These are phyloP conservation scores for Paramecium tetraurelia DNA, from an alignment of 73 alveolate genomes.

Conservation along the genomic window DNA sequence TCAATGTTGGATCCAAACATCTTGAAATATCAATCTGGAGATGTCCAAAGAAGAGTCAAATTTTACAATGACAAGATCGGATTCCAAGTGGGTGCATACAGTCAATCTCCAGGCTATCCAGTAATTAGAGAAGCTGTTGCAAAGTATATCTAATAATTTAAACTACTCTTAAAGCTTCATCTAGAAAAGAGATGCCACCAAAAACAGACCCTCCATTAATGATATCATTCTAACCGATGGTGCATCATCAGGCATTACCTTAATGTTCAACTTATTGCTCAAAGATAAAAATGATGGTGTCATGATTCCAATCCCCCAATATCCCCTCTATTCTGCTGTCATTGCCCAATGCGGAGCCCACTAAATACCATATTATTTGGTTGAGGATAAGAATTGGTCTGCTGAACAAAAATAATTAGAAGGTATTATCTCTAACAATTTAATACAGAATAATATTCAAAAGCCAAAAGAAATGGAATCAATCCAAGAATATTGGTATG, in stretches of 20 bases:
- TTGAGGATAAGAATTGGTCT: slow-evolving; percentile 91
- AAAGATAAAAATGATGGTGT: slow-evolving; percentile 72
- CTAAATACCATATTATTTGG: slow-evolving; percentile 86
- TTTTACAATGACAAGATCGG: background rate
- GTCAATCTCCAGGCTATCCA: slow-evolving; percentile 11
- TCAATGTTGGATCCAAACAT: background rate
- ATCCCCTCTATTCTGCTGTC: slow-evolving; percentile 96
- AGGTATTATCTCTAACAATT: background rate
- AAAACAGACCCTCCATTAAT: slow-evolving; percentile 13
- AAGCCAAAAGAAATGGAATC: slow-evolving; percentile 75
- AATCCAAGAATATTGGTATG: slow-evolving; percentile 80
- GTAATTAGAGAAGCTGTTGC: slow-evolving; percentile 23
- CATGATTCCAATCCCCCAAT: slow-evolving; percentile 94
- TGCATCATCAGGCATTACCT: slow-evolving; percentile 47
- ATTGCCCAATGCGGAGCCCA: slow-evolving; percentile 83
- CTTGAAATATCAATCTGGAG: background rate
- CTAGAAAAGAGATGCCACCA: slow-evolving; percentile 22
- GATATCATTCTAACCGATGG: slow-evolving; percentile 59
- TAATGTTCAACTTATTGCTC: slow-evolving; percentile 38
- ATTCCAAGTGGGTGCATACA: background rate
- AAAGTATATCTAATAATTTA: background rate
- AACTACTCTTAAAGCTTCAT: background rate
- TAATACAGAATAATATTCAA: slow-evolving; percentile 30
- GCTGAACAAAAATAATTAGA: slow-evolving; percentile 69
- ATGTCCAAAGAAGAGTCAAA: slow-evolving; percentile 45